Evolutionary conservation across 371 early-diverging fungal species (phyloP).

Genomic region (Gilbertella persicaria): DNA sequence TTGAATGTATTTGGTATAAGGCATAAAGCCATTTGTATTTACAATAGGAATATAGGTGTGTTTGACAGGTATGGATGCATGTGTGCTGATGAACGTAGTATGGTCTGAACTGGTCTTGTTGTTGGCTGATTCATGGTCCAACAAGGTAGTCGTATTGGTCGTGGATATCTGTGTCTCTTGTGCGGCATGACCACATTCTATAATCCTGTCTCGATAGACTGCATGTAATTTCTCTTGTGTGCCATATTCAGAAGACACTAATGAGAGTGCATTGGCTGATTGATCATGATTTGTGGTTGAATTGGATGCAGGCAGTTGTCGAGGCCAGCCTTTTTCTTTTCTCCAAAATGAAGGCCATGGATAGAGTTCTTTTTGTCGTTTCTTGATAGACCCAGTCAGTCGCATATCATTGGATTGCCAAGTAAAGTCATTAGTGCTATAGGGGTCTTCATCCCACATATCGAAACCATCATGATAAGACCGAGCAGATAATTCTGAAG

Average conservation of each 20-base stretch:
- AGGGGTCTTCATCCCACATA: slow-evolving; percentile 58
- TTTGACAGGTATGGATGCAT: slow-evolving; percentile 18
- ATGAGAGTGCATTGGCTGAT: slow-evolving; percentile 50
- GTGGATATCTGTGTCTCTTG: not conserved
- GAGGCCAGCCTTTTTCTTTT: slow-evolving; percentile 50
- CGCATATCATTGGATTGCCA: slow-evolving; percentile 56
- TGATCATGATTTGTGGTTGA: slow-evolving; percentile 57
- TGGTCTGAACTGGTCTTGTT: no score
- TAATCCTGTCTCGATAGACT: slow-evolving; percentile 45
- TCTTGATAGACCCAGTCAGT: slow-evolving; percentile 37
- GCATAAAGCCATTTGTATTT: slow-evolving; percentile 17
- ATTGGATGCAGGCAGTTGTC: slow-evolving; percentile 49
- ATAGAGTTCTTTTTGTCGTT: slow-evolving; percentile 19
- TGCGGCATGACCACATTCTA: slow-evolving; percentile 47
- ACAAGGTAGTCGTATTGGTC: slow-evolving; percentile 20
- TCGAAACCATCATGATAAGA: slow-evolving; percentile 38
- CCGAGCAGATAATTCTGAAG: no score
- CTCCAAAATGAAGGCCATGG: slow-evolving; percentile 42
- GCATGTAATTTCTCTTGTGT: slow-evolving; percentile 50
- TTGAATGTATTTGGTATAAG: slow-evolving; percentile 50
- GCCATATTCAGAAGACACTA: slow-evolving; percentile 49
- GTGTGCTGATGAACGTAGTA: slow-evolving; percentile 22
- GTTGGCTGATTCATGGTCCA: slow-evolving; percentile 20
- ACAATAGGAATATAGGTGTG: slow-evolving; percentile 3
- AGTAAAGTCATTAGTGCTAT: slow-evolving; percentile 53